Base-by-base conservation (phyloP, 305 asterid genomes). In the Fraxinus ornus region DNA sequence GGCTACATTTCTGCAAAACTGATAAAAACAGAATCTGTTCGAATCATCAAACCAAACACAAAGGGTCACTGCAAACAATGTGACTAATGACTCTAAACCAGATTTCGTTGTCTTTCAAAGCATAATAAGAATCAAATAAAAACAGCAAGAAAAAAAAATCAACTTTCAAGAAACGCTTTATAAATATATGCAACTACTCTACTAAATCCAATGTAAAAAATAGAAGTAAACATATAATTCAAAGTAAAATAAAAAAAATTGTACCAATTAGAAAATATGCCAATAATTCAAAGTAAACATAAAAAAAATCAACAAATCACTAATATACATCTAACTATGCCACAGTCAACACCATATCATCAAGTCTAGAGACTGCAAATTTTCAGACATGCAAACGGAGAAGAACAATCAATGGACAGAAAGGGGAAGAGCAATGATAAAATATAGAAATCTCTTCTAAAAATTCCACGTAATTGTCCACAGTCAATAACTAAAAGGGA, bases 21-120 rank as follows among this genome's bases (percentile, higher is more conserved):
- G 17, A 66, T 80, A 33, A 44, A 68, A 75, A 49, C 47, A 80
- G 44, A 76, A 49, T 39, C 26, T 75, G 72, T 22, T n/a, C 37
- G 19, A 82, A 28, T 78, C 21, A 77, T 78, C 73, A 77, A 60
- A 81, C 21, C 68, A 32, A 86, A 77, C 81, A 86, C 4, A 57
- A 57, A 57, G 13, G 12, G 12, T 79, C 68, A 57, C 7, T 24
- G 22, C 78, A 60, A 39, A 21, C 28, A 78, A 28, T 47, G 75
- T 60, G 55, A 81, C 28, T 55, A 76, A 35, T 33, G 57, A 47
- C 78, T 62, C 49, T 55, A 15, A 76, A 21, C 12, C 70, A 8
- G 64, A 49, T 13, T 4, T 4, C 15, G 28, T 37, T 64, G 19
- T 30, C 71, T 83, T 82, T 39, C 49, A 75, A 66, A 24, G 44